Percentiles rank a stretch among this genome's conserved stretches.
Conservation (phyloP, 2,329 filamentous ascomycete species). For the Zymoseptoria tritici region DNA sequence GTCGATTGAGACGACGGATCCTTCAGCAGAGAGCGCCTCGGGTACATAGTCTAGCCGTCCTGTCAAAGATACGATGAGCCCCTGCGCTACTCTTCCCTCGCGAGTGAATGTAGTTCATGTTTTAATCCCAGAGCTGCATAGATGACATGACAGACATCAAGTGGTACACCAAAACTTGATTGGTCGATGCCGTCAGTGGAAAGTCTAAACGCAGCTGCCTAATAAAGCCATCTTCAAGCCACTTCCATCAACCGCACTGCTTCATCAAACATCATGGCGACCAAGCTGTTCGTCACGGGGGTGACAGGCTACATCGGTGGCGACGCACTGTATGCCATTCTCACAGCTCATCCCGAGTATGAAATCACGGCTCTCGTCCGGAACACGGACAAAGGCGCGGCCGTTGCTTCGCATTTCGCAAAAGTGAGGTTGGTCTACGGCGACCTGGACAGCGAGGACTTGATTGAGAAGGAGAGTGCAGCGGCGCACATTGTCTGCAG, state of each 20-base stretch:
- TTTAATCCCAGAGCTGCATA: too few relatives aligned
- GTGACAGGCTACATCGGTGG: slow-evolving; percentile 35
- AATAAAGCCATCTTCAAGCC: not conserved
- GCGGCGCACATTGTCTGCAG: slow-evolving; percentile 46
- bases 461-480: slow-evolving; percentile 40
- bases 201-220: not conserved
- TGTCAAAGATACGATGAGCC: not conserved
- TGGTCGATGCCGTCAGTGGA: not conserved
- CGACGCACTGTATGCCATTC: slow-evolving; percentile 38
- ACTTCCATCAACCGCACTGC: not conserved
- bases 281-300: slow-evolving; percentile 8
- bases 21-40: not conserved
- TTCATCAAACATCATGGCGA: not conserved
- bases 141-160: too few relatives aligned
- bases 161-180: too few relatives aligned
- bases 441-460: slow-evolving; percentile 37
- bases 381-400: slow-evolving; percentile 42
- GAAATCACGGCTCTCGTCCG: slow-evolving; percentile 45
- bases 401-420: slow-evolving; percentile 40
- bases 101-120: too few relatives aligned
- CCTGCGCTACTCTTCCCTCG: too few relatives aligned
- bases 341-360: slow-evolving; percentile 42
- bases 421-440: slow-evolving; percentile 47
- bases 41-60: not conserved
- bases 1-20: not conserved